phyloP scores from a whole-genome alignment of 1,284 basidiomycete species.

The Austroboletus niveus region DNA sequence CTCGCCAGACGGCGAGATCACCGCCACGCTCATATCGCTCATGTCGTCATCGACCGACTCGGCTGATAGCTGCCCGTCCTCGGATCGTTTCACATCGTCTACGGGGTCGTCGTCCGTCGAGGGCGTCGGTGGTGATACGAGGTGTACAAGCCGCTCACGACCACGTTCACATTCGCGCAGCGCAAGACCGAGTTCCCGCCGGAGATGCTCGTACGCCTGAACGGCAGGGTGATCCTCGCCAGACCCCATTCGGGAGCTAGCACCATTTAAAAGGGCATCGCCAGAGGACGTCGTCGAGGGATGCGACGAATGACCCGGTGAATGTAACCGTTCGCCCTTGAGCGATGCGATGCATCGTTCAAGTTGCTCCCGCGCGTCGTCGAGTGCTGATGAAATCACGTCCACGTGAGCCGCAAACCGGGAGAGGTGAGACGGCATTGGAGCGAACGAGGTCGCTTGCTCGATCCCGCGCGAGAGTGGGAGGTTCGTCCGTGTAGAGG shows the following conservation, averaged over 20 bases:
- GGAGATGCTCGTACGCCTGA: conserved; percentile 68
- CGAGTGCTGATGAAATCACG: conserved; percentile 59
- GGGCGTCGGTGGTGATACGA: conserved; percentile 47
- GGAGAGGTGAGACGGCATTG: conserved; percentile 61
- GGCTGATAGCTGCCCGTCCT: neutral
- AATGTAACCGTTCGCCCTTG: conserved; percentile 35
- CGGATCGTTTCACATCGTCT: neutral
- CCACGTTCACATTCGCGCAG: conserved; percentile 78
- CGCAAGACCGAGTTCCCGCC: conserved; percentile 70
- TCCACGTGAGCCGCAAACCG: conserved; percentile 72
- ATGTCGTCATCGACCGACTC: neutral
- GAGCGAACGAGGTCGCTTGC: conserved; percentile 55
- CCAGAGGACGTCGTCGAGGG: conserved; percentile 16
- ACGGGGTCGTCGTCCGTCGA: conserved; percentile 21
- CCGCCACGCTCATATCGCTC: neutral
- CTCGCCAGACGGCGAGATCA: conserved; percentile 12
- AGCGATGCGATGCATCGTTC: conserved; percentile 56
- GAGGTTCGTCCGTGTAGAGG: conserved; percentile 1
- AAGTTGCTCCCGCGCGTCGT: conserved; percentile 64
- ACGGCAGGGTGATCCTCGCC: conserved; percentile 44
- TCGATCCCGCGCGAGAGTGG: conserved; percentile 30
- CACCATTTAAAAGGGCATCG: neutral
- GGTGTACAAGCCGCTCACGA: conserved; percentile 55
- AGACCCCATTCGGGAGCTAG: neutral
- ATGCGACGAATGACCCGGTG: conserved; percentile 25